These are phyloP conservation scores for Sugiyamaella chiloensis DNA, from an alignment of 805 yeast genomes.

Conservation along the genomic window DNA sequence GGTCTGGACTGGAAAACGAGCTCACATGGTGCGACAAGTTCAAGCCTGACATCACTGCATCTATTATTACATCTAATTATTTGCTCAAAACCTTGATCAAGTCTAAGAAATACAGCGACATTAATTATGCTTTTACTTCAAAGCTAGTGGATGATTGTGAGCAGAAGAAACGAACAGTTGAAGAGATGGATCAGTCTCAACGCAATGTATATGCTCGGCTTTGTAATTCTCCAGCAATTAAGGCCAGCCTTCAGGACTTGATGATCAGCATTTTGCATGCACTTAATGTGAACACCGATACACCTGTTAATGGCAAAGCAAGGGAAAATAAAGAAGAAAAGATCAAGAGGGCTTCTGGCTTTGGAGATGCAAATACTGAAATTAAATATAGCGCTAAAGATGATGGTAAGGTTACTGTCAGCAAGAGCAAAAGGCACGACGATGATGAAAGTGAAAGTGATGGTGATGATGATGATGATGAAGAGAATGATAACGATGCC, in stretches of 20 bases:
- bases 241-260: conserved; percentile 13
- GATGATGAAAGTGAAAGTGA: conserved; percentile 21
- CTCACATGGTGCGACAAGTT: conserved; percentile 21
- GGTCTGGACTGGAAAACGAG: conserved; percentile 16
- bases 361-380: conserved; percentile 3
- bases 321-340: conserved; percentile 2
- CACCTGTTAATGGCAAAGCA: not conserved
- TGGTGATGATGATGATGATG: conserved; percentile 21
- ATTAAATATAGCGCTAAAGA: not conserved
- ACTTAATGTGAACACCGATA: no score
- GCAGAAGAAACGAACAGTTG: conserved; percentile 16
- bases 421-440: conserved; percentile 20
- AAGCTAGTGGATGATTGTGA: conserved; percentile 1
- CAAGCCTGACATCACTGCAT: conserved; percentile 22
- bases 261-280: conserved; percentile 17
- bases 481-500: conserved; percentile 48
- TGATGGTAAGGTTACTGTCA: conserved; percentile 4
- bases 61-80: conserved; percentile 12
- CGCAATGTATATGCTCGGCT: conserved; percentile 27
- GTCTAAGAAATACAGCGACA: conserved; percentile 12
- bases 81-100: conserved; percentile 21
- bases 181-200: conserved; percentile 9
- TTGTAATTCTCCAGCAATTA: conserved; percentile 21
- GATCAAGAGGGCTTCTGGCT: not conserved
- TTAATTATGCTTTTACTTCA: not conserved